These are phyloP conservation scores for Gaultheria prostrata DNA, from an alignment of 148 eudicot genomes.

Conservation along the genomic window DNA sequence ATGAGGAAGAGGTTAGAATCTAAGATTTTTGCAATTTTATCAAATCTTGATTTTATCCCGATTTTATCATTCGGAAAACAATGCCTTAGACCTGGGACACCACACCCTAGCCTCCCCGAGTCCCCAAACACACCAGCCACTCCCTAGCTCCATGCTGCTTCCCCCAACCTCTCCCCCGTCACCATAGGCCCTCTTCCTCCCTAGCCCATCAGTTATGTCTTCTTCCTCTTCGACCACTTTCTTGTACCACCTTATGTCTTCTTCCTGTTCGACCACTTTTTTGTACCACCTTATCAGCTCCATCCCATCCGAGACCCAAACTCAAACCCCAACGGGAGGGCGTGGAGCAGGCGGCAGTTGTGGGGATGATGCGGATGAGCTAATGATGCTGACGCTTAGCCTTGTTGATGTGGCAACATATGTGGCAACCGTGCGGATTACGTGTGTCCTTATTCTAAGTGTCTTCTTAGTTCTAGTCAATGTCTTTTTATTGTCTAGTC, in stretches of 20 bases:
- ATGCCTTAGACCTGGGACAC: neutral
- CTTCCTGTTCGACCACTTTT: neutral
- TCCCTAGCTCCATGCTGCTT: neutral
- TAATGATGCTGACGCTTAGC: too few species aligned
- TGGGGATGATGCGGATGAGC: neutral
- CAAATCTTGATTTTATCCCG: too few species aligned
- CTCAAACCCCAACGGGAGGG: neutral
- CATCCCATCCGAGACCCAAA: neutral
- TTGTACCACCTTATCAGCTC: neutral
- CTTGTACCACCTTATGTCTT: neutral
- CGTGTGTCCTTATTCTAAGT: too few species aligned
- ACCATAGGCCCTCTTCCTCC: neutral
- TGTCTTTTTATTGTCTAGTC: too few species aligned
- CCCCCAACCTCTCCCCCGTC: neutral
- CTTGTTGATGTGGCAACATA: too few species aligned
- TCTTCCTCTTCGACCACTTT: neutral
- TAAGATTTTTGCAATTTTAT: too few species aligned
- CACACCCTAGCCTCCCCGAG: neutral
- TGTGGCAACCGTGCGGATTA: too few species aligned
- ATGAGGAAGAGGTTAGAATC: too few species aligned
- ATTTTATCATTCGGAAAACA: too few species aligned
- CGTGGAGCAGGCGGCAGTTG: too few species aligned
- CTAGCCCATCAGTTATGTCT: neutral
- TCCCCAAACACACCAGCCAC: neutral
- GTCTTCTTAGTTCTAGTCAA: too few species aligned